Evolutionary conservation across 257 asterid species (phyloP).

Genomic region (Solanum pimpinellifolium): DNA sequence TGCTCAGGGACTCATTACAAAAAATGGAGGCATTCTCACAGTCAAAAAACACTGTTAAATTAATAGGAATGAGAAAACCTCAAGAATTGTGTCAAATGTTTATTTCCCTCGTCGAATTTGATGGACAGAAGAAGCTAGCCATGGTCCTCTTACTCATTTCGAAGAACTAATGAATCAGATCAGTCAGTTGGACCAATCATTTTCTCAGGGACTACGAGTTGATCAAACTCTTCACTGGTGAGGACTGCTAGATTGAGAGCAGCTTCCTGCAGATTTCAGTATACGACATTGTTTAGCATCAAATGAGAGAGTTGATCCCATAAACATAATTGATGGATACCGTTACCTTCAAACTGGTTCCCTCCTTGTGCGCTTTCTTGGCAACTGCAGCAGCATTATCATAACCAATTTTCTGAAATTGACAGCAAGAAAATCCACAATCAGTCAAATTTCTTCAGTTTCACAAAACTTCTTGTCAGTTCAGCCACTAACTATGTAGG

Average conservation of each 20-base stretch:
- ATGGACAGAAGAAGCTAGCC: not conserved
- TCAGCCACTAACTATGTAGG: not conserved
- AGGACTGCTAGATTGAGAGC: conserved; percentile 77
- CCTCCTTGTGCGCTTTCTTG: conserved; percentile 98
- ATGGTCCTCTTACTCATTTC: not conserved
- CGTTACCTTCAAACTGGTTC: conserved; percentile 74
- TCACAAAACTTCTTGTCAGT: not conserved
- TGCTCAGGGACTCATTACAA: not conserved
- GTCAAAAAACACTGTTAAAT: not conserved
- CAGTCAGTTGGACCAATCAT: conserved; percentile 85
- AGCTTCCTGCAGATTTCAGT: conserved; percentile 54
- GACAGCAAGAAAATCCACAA: not conserved
- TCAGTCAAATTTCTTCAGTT: not conserved
- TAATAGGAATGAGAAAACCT: not conserved
- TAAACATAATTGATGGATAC: not conserved
- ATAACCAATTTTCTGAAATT: conserved; percentile 80
- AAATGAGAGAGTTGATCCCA: not conserved
- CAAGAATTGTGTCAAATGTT: not conserved
- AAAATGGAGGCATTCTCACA: not conserved
- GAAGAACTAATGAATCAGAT: not conserved
- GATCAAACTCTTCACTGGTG: conserved; percentile 62
- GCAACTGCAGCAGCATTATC: conserved; percentile 97
- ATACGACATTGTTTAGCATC: not conserved
- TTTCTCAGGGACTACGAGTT: conserved; percentile 81
- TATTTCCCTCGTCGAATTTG: not conserved